These are phyloP conservation scores for Ophiosphaerella narmari DNA, from an alignment of 2,329 filamentous ascomycete genomes.

Conservation along the genomic window DNA sequence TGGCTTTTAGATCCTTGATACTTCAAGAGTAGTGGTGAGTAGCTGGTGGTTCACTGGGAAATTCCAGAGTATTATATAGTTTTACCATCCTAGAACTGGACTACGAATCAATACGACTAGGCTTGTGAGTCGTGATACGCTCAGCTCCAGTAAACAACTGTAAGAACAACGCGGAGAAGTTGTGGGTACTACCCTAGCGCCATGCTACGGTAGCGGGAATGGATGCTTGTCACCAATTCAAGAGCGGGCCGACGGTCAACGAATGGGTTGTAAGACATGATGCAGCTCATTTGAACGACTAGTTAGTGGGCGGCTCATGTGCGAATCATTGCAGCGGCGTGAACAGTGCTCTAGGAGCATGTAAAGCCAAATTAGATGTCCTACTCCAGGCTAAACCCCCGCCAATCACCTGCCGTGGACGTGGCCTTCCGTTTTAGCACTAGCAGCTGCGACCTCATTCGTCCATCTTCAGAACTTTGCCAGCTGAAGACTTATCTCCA, in stretches of 20 bases:
- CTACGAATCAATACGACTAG: not conserved
- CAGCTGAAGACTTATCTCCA: constrained; percentile 5
- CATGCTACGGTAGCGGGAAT: constrained; percentile 11
- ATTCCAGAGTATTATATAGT: constrained; percentile 6
- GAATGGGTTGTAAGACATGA: constrained; percentile 12
- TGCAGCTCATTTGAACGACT: constrained; percentile 17
- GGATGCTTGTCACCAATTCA: constrained; percentile 3
- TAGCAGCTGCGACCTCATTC: constrained; percentile 14
- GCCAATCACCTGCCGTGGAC: constrained; percentile 20
- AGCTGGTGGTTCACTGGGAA: constrained; percentile 4
- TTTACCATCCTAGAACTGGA: not conserved
- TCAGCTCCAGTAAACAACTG: constrained; percentile 9
- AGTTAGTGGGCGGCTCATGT: constrained; percentile 10
- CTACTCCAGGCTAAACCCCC: constrained; percentile 18
- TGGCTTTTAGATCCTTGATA: constrained; percentile 2
- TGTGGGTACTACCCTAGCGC: constrained; percentile 15
- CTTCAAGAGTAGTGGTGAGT: constrained; percentile 1
- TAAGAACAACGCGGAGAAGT: constrained; percentile 8
- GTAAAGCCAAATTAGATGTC: constrained; percentile 22
- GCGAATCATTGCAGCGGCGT: constrained; percentile 10
- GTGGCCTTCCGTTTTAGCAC: constrained; percentile 17
- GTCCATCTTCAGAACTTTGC: not conserved
- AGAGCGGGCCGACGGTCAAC: constrained; percentile 18
- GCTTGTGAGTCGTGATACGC: not conserved
- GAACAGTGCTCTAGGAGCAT: constrained; percentile 6